Conservation (phyloP, 2,329 filamentous ascomycete genomes). For the Apiospora rasikravindrae region DNA sequence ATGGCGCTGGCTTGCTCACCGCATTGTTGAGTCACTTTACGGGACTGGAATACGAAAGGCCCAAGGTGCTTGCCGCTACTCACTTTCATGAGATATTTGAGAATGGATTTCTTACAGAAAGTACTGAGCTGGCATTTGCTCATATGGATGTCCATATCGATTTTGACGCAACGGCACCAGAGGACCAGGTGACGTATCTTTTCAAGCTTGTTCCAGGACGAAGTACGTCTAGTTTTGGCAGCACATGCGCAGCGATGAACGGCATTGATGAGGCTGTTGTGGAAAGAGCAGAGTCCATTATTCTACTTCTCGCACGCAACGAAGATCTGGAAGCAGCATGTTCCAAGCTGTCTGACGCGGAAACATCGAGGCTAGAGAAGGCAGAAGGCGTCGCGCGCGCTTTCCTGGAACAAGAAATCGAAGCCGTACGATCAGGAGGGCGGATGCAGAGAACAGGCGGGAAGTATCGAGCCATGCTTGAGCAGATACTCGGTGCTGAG, state of each 20-base stretch:
- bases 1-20: constrained; percentile 63
- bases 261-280: constrained; percentile 77
- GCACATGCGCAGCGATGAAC: constrained; percentile 83
- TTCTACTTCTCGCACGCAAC: constrained; percentile 69
- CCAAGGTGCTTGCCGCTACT: constrained; percentile 66
- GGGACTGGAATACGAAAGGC: constrained; percentile 48
- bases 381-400: constrained; percentile 66
- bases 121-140: constrained; percentile 60
- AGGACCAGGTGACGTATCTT: constrained; percentile 74
- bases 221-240: constrained; percentile 83
- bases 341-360: constrained; percentile 66
- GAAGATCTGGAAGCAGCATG: constrained; percentile 79
- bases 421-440: constrained; percentile 22
- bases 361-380: constrained; percentile 68
- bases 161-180: constrained; percentile 50
- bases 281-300: constrained; percentile 75
- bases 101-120: constrained; percentile 57
- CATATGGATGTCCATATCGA: constrained; percentile 76
- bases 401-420: constrained; percentile 58
- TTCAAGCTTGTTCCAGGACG: constrained; percentile 73
- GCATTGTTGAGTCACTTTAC: constrained; percentile 64
- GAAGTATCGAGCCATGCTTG: constrained; percentile 34
- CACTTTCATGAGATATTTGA: constrained; percentile 78
- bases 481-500: constrained; percentile 29
- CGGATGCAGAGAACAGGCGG: constrained; percentile 21